Base-by-base conservation (phyloP, 2,329 filamentous ascomycete species). In the Dactylellina leptospora region DNA sequence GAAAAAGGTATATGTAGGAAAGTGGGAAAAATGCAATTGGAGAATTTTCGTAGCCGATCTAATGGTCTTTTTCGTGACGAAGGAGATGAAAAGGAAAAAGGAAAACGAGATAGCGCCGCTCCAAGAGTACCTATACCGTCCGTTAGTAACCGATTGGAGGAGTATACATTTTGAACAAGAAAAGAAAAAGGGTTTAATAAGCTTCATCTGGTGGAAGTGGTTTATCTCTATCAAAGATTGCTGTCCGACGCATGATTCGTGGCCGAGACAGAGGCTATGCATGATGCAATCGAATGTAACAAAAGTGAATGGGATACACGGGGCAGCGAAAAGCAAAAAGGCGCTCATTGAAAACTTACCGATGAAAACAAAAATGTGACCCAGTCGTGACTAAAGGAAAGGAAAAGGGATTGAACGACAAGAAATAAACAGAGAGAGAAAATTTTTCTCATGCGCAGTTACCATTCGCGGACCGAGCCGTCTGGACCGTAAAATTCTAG, bases 391-490 rank as follows among this genome's bases (percentile, higher is more conserved):
- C 42, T 18, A 38, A 33, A 44, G 23, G 18, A 27, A 44, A 56
- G 23, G 27, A 16, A 10, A 40, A 28, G 33, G 25, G 36, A 25
- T 33, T 30, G 13, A 51, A 28, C 18, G n/a, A n/a, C n/a, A n/a
- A n/a, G 10, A 40, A 40, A 40, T 40, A 54, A 61, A 36, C 38
- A 18, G 54, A 60, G 27, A 59, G 47, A 22, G 28, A 60, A 74
- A 73, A 68, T 74, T 55, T 58, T 45, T 4, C 20, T 4, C 16
- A 51, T 4, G 20, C 30, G n/a, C 2, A 16, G 62, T 77, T 82
- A 91, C 88, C 89, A 91, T 78, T 91, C 89, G 51, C 88, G 81
- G 54, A 90, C 82, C 64, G 85, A 84, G 0, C 87, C 87, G 73
- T 88, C 88, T 0, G 86, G 86, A 0, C 88, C 89, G 75, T 85